Evolutionary conservation across 257 asterid species (phyloP).

Genomic region (Solanum arcanum): DNA sequence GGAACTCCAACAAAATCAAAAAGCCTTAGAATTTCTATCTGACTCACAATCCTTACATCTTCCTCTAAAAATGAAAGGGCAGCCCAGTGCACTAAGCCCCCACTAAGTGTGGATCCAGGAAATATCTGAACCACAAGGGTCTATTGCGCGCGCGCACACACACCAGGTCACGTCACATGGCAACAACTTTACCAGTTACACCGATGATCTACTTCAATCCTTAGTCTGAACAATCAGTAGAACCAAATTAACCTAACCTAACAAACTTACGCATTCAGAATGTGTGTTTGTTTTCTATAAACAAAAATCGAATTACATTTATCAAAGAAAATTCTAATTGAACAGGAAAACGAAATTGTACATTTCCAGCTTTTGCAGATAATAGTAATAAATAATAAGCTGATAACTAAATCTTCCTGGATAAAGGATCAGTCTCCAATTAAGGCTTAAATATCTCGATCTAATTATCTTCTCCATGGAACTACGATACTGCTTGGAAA

Average conservation of each 20-base stretch:
- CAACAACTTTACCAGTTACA: background rate
- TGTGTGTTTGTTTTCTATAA: background rate
- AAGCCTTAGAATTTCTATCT: background rate
- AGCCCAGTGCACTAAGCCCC: background rate
- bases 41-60: background rate
- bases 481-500: background rate
- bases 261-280: background rate
- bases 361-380: background rate
- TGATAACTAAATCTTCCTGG: background rate
- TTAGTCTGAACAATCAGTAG: background rate
- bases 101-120: accelerated
- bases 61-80: background rate
- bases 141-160: too few relatives aligned
- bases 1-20: background rate
- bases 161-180: too few relatives aligned
- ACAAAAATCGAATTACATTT: background rate
- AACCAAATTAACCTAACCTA: background rate
- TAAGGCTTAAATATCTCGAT: background rate
- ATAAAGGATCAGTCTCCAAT: background rate
- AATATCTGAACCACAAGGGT: background rate
- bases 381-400: background rate
- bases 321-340: background rate
- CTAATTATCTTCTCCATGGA: background rate
- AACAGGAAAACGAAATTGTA: background rate
- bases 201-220: background rate